Evolutionary conservation across 352 stramenopile species (phyloP).

Genomic region (Phytophthora palmivora): DNA sequence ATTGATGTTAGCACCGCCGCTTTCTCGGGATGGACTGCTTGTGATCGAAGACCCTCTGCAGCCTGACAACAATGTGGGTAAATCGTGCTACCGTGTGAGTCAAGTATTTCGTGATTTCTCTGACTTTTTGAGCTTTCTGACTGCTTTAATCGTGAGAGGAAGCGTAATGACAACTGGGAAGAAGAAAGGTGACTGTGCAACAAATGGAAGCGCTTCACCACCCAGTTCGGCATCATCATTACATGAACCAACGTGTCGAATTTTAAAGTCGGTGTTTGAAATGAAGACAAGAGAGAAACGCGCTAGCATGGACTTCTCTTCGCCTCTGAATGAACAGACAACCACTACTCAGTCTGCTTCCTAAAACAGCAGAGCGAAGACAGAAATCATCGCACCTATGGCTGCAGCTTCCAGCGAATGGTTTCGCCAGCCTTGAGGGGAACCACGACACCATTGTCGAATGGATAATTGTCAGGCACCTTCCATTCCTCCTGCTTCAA

Average conservation of each 20-base stretch:
- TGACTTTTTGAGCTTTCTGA: conserved; percentile 85
- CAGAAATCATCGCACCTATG: conserved; percentile 9
- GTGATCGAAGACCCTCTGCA: conserved; percentile 80
- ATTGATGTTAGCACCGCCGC: conserved; percentile 16
- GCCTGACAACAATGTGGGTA: conserved; percentile 80
- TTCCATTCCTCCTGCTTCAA: conserved; percentile 92
- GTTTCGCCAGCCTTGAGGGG: conserved; percentile 94
- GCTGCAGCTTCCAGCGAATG: conserved; percentile 89
- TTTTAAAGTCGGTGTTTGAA: conserved; percentile 68
- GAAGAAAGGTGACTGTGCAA: conserved; percentile 29
- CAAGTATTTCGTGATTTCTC: conserved; percentile 87
- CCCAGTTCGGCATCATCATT: conserved; percentile 10
- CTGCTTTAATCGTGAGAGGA: conserved; percentile 80
- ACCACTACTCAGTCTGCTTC: conserved; percentile 24
- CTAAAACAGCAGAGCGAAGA: conserved; percentile 12
- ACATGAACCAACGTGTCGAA: conserved; percentile 50
- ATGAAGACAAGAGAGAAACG: conserved; percentile 68
- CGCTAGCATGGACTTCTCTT: conserved; percentile 48
- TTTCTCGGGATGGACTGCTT: conserved; percentile 54
- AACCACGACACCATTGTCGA: conserved; percentile 89
- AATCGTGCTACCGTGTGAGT: conserved; percentile 85
- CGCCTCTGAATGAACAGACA: conserved; percentile 23
- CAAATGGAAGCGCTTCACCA: conserved; percentile 4
- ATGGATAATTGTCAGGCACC: conserved; percentile 92
- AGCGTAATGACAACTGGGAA: conserved; percentile 71